These are phyloP conservation scores for Annona squamosa DNA, from an alignment of 164 flowering plant species.

Conservation along the genomic window DNA sequence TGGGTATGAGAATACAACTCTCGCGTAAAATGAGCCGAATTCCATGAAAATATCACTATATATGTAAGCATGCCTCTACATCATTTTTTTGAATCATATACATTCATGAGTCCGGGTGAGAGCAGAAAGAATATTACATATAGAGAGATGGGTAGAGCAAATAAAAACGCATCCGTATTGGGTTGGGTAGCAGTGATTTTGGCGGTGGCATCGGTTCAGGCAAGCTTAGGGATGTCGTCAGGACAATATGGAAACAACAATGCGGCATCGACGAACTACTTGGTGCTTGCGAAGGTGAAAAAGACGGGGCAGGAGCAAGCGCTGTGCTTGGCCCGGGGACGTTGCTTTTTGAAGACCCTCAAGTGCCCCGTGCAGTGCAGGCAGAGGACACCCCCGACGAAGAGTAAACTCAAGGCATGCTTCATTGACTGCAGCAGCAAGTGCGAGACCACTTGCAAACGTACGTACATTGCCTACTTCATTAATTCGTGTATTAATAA, in stretches of 20 bases:
- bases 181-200: conserved; percentile 6
- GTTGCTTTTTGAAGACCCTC: conserved; percentile 30
- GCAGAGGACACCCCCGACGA: conserved; percentile 42
- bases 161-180: background rate
- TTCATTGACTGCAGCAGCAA: conserved; percentile 48
- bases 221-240: background rate
- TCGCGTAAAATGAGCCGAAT: background rate
- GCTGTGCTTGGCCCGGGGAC: conserved; percentile 24
- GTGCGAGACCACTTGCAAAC: conserved; percentile 59
- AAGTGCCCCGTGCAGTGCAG: conserved; percentile 46
- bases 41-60: background rate
- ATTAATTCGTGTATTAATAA: no score
- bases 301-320: conserved; percentile 34
- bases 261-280: conserved; percentile 29
- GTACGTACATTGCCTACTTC: conserved; percentile 22
- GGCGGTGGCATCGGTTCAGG: background rate
- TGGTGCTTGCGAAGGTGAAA: conserved; percentile 10
- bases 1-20: no score
- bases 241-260: background rate
- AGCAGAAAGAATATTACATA: no score
- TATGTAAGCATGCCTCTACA: background rate
- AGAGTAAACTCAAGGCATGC: conserved; percentile 53
- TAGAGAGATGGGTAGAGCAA: background rate
- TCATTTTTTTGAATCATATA: no score
- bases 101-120: background rate